Conservation (phyloP, 2,329 filamentous ascomycete genomes). For the Diaporthe citriasiana region DNA sequence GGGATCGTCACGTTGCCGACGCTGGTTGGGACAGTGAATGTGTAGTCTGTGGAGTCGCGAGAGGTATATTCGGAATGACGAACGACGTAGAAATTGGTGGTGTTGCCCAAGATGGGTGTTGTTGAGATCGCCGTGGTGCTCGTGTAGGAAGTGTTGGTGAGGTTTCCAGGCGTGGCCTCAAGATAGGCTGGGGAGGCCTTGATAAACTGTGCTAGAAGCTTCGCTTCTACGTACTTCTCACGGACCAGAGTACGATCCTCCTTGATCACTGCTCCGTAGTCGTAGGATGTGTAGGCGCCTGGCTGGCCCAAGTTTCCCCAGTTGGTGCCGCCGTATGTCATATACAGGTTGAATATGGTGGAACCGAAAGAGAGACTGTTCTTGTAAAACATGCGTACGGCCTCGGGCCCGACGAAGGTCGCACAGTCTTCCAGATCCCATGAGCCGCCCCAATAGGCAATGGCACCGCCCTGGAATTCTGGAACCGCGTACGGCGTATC, state of each 20-base stretch:
- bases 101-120: constrained; percentile 72
- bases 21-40: constrained; percentile 73
- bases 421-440: constrained; percentile 76
- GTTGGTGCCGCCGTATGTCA: constrained; percentile 86
- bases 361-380: constrained; percentile 77
- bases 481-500: constrained; percentile 75
- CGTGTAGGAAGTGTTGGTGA: constrained; percentile 62
- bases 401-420: constrained; percentile 77
- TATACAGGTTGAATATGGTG: constrained; percentile 80
- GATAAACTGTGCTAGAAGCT: constrained; percentile 81
- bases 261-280: constrained; percentile 71
- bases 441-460: constrained; percentile 80
- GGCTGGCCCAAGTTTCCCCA: constrained; percentile 85
- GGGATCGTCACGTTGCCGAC: constrained; percentile 70
- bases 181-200: constrained; percentile 80
- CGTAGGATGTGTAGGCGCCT: constrained; percentile 72
- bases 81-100: constrained; percentile 73
- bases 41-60: constrained; percentile 70
- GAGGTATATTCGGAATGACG: constrained; percentile 77
- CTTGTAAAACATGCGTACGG: constrained; percentile 85
- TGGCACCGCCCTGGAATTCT: constrained; percentile 75
- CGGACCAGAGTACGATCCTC: constrained; percentile 78
- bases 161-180: constrained; percentile 67
- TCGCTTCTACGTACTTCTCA: constrained; percentile 85
- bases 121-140: constrained; percentile 70